Evolutionary conservation across 1,139 yeast species (phyloP).

Genomic region (Taphrina betulina): DNA sequence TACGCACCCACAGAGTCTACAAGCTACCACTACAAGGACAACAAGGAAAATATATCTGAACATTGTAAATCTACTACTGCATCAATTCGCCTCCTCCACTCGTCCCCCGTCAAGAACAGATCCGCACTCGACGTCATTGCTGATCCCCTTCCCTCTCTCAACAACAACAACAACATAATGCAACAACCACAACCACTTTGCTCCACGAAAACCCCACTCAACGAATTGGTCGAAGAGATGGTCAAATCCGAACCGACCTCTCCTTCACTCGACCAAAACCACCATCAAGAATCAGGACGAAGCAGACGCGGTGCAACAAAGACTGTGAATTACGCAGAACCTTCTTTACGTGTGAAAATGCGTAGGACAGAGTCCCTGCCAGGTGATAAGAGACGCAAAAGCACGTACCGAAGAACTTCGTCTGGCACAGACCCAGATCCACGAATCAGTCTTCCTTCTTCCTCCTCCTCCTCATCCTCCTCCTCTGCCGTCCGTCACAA

Average conservation of each 20-base stretch:
- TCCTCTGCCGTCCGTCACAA: no score
- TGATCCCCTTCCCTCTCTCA: slow-evolving; percentile 13
- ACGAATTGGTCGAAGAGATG: slow-evolving; percentile 16
- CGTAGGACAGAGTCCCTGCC: slow-evolving; percentile 59
- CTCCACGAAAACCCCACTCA: background rate
- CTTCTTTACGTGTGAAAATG: slow-evolving; percentile 67
- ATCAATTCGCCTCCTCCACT: background rate
- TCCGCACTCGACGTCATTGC: slow-evolving; percentile 12
- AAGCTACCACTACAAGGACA: no score
- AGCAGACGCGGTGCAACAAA: slow-evolving; percentile 51
- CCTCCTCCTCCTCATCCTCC: no score
- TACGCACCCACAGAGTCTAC: no score
- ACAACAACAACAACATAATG: background rate
- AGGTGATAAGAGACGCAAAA: slow-evolving; percentile 30
- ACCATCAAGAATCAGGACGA: slow-evolving; percentile 4
- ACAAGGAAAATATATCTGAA: slow-evolving; percentile 4
- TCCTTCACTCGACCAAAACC: background rate
- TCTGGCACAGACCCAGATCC: no score
- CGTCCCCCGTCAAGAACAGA: slow-evolving; percentile 17
- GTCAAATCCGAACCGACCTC: slow-evolving; percentile 29
- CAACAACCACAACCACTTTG: no score
- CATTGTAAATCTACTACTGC: slow-evolving; percentile 9
- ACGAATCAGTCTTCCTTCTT: no score
- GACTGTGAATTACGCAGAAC: slow-evolving; percentile 65
- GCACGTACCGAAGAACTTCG: slow-evolving; percentile 18